Evolutionary conservation across 208 protist species (phyloP).

Genomic region (Naegleria lovaniensis): DNA sequence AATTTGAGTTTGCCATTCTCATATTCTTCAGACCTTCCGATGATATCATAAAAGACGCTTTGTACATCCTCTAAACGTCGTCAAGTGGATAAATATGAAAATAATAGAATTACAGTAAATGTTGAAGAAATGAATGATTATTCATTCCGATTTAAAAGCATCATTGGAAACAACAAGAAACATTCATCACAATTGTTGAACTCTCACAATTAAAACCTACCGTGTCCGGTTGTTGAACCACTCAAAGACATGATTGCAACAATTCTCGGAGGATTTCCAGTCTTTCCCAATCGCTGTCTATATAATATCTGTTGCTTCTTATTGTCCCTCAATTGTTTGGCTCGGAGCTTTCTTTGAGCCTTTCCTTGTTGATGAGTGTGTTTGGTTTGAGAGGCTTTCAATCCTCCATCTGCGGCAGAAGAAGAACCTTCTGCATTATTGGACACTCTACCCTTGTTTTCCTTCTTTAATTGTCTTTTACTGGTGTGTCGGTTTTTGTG

Average conservation of each 20-base stretch:
- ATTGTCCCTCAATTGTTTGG: constrained; percentile 24
- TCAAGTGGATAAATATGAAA: background rate
- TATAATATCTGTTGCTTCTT: constrained; percentile 20
- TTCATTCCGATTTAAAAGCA: background rate
- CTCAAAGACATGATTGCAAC: constrained; percentile 21
- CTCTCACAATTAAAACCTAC: background rate
- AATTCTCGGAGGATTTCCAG: constrained; percentile 16
- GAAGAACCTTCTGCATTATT: background rate
- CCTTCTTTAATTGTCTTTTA: background rate
- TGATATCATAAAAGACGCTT: background rate
- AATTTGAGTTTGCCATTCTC: background rate
- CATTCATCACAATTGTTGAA: background rate
- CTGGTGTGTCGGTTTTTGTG: background rate
- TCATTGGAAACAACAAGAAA: background rate
- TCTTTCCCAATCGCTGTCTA: background rate
- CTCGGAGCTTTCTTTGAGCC: background rate
- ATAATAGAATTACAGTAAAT: too few species aligned
- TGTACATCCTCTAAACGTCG: background rate
- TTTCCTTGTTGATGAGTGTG: background rate
- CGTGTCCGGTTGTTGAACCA: background rate
- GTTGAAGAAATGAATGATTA: background rate
- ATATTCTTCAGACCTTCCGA: background rate
- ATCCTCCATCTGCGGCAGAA: too few species aligned
- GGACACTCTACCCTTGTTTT: background rate
- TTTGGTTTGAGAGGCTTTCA: background rate